Base-by-base conservation (phyloP, 768 basidiomycete species). In the Nevesoporus exiguus region DNA sequence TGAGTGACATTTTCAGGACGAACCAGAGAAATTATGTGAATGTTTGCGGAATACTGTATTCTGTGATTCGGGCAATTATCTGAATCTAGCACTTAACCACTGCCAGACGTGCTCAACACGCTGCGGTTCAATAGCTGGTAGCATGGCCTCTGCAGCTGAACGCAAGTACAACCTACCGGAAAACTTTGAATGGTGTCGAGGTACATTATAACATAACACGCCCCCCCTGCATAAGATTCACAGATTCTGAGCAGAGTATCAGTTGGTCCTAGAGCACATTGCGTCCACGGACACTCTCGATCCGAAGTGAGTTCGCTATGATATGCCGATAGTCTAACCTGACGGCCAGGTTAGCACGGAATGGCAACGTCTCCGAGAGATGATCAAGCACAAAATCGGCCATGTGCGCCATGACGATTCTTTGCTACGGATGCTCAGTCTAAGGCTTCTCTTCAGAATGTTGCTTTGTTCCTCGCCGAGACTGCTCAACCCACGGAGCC, bases 321-420 rank as follows among this genome's bases (percentile, higher is more conserved):
- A 37, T 43, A 21, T 48, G 37, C 45, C 54, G 39, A 48, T 52
- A 8, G 50, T 45, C 41, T 57, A 57, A 42, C 53, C 60, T 61
- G 40, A 61, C 31, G 33, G 24, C 43, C 54, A n/a, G 7, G 47
- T 40, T 71, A 87, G 87, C 62, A 73, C 75, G 61, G 85, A 88
- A 64, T 94, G 91, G 92, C 61, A 75, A 19, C 69, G 76, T 37
- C 75, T 93, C 41, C 81, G 88, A 36, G 79, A 85, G 63, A 80
- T 83, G 51, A 82, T 93, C 67, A 91, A 90, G 67, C 67, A 78
- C 66, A 90, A 84, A 68, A 74, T 92, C 11, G 71, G 78, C 62
- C 74, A 89, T 76, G 90, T 90, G 60, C 50, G 59, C 27, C 30
- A 51, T 49, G 22, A 30, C n/a, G 1, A 24, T 31, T 25, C 40